phyloP scores from a whole-genome alignment of 495 filamentous ascomycete species.

The Zalerion maritima region DNA sequence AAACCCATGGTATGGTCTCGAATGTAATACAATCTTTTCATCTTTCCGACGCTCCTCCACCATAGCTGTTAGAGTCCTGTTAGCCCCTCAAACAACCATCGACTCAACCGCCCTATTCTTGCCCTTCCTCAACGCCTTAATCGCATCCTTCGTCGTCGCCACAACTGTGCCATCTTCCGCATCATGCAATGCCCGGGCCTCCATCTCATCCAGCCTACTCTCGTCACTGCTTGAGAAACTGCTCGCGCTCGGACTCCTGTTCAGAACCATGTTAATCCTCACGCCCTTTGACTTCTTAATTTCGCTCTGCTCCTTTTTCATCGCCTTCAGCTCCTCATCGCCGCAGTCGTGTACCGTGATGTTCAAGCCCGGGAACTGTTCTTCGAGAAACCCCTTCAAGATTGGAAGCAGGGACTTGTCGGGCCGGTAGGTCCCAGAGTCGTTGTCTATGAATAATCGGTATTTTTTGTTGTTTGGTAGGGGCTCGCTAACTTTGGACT shows the following conservation, averaged over 20 bases:
- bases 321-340: slow-evolving; percentile 43
- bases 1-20: too few species aligned
- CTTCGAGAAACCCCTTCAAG: slow-evolving; percentile 50
- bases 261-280: slow-evolving; percentile 50
- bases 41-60: too few species aligned
- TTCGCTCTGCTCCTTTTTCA: slow-evolving; percentile 32
- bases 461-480: slow-evolving; percentile 50
- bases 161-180: too few species aligned
- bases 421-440: slow-evolving; percentile 84
- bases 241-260: slow-evolving; percentile 34
- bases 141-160: too few species aligned
- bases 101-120: too few species aligned
- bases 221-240: slow-evolving; percentile 62
- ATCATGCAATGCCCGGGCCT: slow-evolving; percentile 10
- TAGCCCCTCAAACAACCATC: too few species aligned
- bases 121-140: too few species aligned
- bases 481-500: too few species aligned
- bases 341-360: slow-evolving; percentile 59
- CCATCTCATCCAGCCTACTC: slow-evolving; percentile 50
- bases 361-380: slow-evolving; percentile 58
- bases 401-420: slow-evolving; percentile 57
- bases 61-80: too few species aligned
- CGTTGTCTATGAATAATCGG: slow-evolving; percentile 87
- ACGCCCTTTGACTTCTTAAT: slow-evolving; percentile 47
- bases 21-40: too few species aligned